Evolutionary conservation across 176 grass and related monocot species (phyloP), one percentile per base, ranked within the genome.

Genomic region (Echinochloa phyllopogon): DNA sequence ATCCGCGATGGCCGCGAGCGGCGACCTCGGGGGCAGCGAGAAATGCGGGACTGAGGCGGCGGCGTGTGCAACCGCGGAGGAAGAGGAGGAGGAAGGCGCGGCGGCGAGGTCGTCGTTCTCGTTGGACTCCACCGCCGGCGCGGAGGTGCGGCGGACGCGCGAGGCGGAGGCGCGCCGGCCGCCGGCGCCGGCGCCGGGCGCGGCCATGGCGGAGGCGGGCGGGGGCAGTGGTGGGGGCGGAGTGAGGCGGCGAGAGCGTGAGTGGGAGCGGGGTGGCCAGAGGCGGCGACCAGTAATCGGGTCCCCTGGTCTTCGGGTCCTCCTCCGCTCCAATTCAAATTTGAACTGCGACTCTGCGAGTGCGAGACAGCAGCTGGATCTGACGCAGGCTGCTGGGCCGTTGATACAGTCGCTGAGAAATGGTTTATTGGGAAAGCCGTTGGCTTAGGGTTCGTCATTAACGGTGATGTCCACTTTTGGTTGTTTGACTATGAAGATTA

Each of bases 1-100:
- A 64, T 91, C 92, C 13, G 91, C 86, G 81, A 96, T 96, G 80
- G 94, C 90, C 69, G 86, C 67, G 33, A 96, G 91, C 50, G 94
- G 94, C 45, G 94, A 96, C 88, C 94, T 77, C 43, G 88, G 94
- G 15, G 82, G 88, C 71, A 85, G 75, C 50, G 60, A 24, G 75
- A 87, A 84, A 14, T 65, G 75, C 25, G 57, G 58, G 27, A 6
- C 41, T 18, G 41, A 27, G 69, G 13, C 59, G 36, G 48, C 8
- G 71, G 41, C 38, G 66, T 68, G 37, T 65, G 75, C 71, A 39
- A 67, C 36, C 13, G 85, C 16, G 76, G 57, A 4, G n/a, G 72
- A 18, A 27, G 74, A 41, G 72, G 52, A 6, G 44, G 62, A 67
- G 40, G 88, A 55, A 16, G 82, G 25, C 40, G 82, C 73, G 48